Evolutionary conservation across 2,329 filamentous ascomycete genomes (phyloP).

Genomic region (Fusarium buharicum): DNA sequence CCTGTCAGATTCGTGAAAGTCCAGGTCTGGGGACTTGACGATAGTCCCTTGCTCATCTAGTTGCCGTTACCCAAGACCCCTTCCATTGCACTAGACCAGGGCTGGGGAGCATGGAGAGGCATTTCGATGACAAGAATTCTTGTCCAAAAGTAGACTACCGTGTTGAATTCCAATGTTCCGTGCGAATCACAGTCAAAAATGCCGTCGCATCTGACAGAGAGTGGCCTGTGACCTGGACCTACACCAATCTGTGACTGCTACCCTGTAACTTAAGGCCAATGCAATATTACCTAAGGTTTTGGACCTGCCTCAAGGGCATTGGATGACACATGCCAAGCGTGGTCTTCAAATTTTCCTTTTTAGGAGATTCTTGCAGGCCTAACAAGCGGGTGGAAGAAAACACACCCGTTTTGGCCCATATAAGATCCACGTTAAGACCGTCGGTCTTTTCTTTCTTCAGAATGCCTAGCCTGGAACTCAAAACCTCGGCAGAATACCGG

Average conservation of each 20-base stretch:
- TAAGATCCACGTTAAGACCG: no score
- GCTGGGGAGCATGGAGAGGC: conserved; percentile 5
- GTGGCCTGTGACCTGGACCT: conserved; percentile 18
- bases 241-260: neutral
- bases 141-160: conserved; percentile 13
- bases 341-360: neutral
- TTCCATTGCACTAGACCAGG: conserved; percentile 13
- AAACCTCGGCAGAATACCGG: neutral
- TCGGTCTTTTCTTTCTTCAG: no score
- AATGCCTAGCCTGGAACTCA: no score
- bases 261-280: conserved; percentile 1
- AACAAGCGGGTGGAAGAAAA: no score
- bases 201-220: conserved; percentile 25
- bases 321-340: conserved; percentile 8
- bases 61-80: conserved; percentile 7
- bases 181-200: conserved; percentile 27
- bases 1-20: conserved; percentile 8
- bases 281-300: neutral
- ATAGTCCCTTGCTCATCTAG: conserved; percentile 6
- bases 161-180: conserved; percentile 13
- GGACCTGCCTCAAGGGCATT: neutral
- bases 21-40: conserved; percentile 15
- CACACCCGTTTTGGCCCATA: no score
- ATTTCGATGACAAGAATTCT: conserved; percentile 1
- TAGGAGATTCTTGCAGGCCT: neutral